Percentiles rank a stretch among this genome's conserved stretches.
These are phyloP conservation scores for Leishmania tropica DNA, from an alignment of 208 protist genomes.

Conservation along the genomic window DNA sequence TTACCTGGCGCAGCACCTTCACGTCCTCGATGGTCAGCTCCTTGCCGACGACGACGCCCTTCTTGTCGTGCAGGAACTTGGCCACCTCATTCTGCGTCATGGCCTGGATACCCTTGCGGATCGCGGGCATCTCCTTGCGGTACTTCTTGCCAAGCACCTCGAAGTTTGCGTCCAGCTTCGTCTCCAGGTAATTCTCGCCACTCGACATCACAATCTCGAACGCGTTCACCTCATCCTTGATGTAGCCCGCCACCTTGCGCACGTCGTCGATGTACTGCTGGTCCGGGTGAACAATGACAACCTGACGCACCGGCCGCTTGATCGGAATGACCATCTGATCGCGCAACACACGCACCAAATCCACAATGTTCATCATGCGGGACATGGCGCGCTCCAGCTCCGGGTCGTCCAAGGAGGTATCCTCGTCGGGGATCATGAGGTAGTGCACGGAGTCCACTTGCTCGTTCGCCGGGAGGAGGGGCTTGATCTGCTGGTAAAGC, in stretches of 20 bases:
- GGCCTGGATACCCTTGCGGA: slow-evolving; percentile 82
- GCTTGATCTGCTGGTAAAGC: slow-evolving; percentile 97
- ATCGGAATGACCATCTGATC: slow-evolving; percentile 94
- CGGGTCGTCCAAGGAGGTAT: slow-evolving; percentile 64
- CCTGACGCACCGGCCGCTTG: slow-evolving; percentile 90
- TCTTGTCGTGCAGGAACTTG: slow-evolving; percentile 53
- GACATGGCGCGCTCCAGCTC: slow-evolving; percentile 80
- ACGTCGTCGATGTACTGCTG: slow-evolving; percentile 78
- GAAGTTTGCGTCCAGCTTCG: slow-evolving; percentile 91
- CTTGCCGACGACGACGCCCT: slow-evolving; percentile 59
- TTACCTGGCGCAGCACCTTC: slow-evolving; percentile 85
- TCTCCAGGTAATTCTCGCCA: slow-evolving; percentile 83
- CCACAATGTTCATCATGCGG: slow-evolving; percentile 93
- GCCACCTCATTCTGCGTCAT: slow-evolving; percentile 60
- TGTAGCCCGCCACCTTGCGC: slow-evolving; percentile 77
- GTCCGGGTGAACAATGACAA: slow-evolving; percentile 90
- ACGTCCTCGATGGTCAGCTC: slow-evolving; percentile 86
- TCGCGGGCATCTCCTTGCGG: slow-evolving; percentile 81
- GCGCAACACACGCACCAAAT: slow-evolving; percentile 94
- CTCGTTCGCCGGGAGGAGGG: slow-evolving; percentile 79
- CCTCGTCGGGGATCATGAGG: slow-evolving; percentile 89
- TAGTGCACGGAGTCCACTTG: slow-evolving; percentile 94
- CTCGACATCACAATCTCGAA: slow-evolving; percentile 81
- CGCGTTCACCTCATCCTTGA: slow-evolving; percentile 94
- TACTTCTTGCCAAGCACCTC: slow-evolving; percentile 84